These are phyloP conservation scores for Solanum rostratum DNA, from an alignment of 257 asterid genomes.

Conservation along the genomic window DNA sequence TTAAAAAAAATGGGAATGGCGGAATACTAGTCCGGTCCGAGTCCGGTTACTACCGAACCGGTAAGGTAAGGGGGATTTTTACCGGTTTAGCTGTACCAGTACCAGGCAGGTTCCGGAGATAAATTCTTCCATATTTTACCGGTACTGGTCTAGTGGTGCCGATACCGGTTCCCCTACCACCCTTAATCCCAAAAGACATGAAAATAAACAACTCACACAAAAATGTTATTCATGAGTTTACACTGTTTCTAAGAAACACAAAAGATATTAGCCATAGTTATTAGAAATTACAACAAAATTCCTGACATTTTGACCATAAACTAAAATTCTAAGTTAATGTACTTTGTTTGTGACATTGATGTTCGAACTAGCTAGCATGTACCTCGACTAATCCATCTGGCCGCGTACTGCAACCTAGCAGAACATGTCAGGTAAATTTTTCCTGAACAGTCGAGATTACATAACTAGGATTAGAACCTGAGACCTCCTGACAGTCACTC, in stretches of 20 bases:
- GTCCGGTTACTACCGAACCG: no score
- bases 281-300: neutral
- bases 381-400: neutral
- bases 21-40: no score
- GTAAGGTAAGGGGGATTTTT: no score
- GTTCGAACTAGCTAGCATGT: neutral
- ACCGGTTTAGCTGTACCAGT: no score
- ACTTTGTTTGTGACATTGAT: neutral
- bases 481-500: neutral
- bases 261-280: neutral
- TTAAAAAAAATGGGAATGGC: no score
- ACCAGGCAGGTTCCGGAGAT: no score
- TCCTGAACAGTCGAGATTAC: neutral
- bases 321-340: neutral
- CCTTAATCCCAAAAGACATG: neutral
- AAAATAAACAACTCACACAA: neutral
- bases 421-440: neutral
- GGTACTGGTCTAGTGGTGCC: no score
- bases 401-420: neutral
- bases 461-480: neutral
- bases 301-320: neutral
- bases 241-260: neutral
- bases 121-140: no score
- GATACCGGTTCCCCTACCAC: no score
- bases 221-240: neutral